phyloP scores from a whole-genome alignment of 805 yeast species.

The Zygoascus bituminiphila region DNA sequence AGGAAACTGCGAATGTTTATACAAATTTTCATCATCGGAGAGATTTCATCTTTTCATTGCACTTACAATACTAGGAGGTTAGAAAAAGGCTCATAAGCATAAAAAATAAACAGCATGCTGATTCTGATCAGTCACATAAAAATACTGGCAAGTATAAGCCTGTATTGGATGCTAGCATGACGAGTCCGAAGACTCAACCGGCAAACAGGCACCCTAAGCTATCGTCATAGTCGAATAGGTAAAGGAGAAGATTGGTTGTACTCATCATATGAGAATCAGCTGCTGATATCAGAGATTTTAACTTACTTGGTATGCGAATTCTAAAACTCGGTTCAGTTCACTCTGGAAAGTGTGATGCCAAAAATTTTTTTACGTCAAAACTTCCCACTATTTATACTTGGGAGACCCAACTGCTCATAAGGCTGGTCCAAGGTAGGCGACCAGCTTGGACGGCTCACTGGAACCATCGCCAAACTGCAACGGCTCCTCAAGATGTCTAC shows the following conservation, averaged over 20 bases:
- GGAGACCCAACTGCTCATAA: not conserved
- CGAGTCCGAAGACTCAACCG: not conserved
- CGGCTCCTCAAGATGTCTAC: not conserved
- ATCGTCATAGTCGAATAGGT: conserved; percentile 36
- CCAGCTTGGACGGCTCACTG: not conserved
- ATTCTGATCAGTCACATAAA: conserved; percentile 7
- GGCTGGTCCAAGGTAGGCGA: not conserved
- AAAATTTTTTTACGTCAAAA: not conserved
- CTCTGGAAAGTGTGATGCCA: not conserved
- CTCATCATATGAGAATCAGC: conserved; percentile 27
- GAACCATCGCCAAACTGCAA: not conserved
- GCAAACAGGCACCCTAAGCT: conserved; percentile 27
- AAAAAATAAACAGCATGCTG: not conserved
- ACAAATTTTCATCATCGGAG: conserved; percentile 29
- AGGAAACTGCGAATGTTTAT: conserved; percentile 38
- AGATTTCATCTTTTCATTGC: not conserved
- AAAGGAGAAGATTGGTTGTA: conserved; percentile 30
- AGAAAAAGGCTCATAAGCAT: not conserved
- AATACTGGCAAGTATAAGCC: conserved; percentile 38
- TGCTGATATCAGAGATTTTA: not conserved
- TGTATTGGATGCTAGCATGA: conserved; percentile 8
- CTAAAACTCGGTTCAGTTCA: not conserved
- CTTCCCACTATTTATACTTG: not conserved
- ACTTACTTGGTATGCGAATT: not conserved
- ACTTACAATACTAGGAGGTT: conserved; percentile 5